Evolutionary conservation across 805 yeast species (phyloP), one percentile per base, ranked within the genome.

Genomic region (Ogataea nakhonphanomensis): DNA sequence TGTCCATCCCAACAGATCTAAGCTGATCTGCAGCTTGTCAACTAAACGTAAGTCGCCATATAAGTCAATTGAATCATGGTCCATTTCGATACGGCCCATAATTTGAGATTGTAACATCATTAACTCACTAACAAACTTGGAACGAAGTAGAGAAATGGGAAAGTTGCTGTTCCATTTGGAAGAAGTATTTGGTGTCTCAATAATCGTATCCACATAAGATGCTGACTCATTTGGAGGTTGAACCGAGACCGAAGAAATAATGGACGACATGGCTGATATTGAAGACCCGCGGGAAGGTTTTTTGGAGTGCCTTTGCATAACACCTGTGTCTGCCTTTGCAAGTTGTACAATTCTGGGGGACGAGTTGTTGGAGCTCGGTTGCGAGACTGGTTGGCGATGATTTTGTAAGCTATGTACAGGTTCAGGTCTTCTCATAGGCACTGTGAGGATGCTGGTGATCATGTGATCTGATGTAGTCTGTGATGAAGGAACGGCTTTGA

Each of bases 211-310:
- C 20, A 17, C 20, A 5, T 17, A 17, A 5, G 20, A 17, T 17
- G 44, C 37, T 4, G 33, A 10, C 3, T 41, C 41, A 6, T 54
- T 54, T 1, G 57, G 49, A 4, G 35, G 37, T 1, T 44, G 37
- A 1, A 21, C 30, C 5, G 58, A 39, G 5, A 51, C 67, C 2
- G 67, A 62, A 1, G 66, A 57, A 6, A 64, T 51, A 11, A 62
- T 60, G 3, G 66, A 59, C 0, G 65, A 57, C 0, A 55, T 53
- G 2, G 65, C 69, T 11, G 64, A 56, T 2, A 55, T 49, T 2
- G 59, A 52, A 1, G 67, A 64, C 4, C 67, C 67, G 15, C 67
- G 49, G 3, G 66, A 61, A 7, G 59, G 55, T 40, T 51, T 61
- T 37, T 55, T 54, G 6, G 39, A 35, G 38, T 58, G 64, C 23